These are phyloP conservation scores for Kalmusia sp. DNA, from an alignment of 2,329 filamentous ascomycete species.

Conservation along the genomic window DNA sequence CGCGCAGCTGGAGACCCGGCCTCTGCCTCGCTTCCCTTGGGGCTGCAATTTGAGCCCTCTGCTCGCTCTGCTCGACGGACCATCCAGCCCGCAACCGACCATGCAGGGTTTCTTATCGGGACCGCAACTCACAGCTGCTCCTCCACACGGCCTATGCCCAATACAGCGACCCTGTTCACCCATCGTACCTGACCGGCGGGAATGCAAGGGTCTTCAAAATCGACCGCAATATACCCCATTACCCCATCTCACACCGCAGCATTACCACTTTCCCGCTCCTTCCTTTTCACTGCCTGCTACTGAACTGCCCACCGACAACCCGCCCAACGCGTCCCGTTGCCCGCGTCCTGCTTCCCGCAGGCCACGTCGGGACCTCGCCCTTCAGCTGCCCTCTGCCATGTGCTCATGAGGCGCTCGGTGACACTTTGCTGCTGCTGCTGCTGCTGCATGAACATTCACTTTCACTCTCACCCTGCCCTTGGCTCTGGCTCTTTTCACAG, in stretches of 20 bases:
- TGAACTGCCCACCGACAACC: conserved; percentile 2
- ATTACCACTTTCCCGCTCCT: too few relatives aligned
- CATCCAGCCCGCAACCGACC: conserved; percentile 18
- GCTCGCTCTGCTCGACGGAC: conserved; percentile 25
- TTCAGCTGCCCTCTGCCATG: conserved; percentile 22
- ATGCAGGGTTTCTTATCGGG: conserved; percentile 42
- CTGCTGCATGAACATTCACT: neutral
- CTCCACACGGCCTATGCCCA: conserved; percentile 25
- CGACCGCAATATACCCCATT: conserved; percentile 35
- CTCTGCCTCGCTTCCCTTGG: conserved; percentile 23
- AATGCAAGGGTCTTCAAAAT: conserved; percentile 33
- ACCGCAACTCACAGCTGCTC: conserved; percentile 29
- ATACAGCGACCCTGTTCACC: conserved; percentile 30
- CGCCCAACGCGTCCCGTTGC: neutral
- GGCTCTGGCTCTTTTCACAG: neutral
- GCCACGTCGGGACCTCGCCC: conserved; percentile 4
- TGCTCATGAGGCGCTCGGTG: conserved; percentile 13
- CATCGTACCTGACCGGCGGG: conserved; percentile 29
- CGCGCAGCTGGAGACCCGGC: conserved; percentile 15
- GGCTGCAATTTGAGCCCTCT: conserved; percentile 26
- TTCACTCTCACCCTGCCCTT: neutral
- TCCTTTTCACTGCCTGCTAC: conserved; percentile 14
- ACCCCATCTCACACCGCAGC: conserved; percentile 19
- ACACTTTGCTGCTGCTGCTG: conserved; percentile 1
- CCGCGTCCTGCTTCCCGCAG: conserved; percentile 10